A percentile compares a stretch with the other conserved stretches of the same genome.
Evolutionary conservation across 306 rosid genomes (phyloP).

Genomic region (Cucumis hystrix): DNA sequence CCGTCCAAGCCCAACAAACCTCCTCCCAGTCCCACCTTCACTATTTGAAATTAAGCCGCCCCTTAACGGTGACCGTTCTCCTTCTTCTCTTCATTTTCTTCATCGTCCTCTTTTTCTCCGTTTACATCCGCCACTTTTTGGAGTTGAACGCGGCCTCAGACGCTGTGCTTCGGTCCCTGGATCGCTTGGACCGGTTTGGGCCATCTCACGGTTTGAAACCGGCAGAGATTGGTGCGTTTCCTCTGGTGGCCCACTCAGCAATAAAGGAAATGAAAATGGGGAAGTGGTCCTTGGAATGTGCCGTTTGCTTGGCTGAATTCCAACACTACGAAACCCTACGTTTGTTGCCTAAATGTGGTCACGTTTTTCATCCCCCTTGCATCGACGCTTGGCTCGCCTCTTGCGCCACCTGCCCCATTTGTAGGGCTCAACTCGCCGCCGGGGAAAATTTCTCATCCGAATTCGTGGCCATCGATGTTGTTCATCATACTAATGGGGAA

Average conservation of each 20-base stretch:
- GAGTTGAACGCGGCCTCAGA: background rate
- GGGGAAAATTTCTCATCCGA: background rate
- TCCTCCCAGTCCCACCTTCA: background rate
- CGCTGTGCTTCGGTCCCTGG: background rate
- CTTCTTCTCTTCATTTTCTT: conserved; percentile 18
- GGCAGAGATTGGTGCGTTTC: conserved; percentile 33
- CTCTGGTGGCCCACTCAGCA: conserved; percentile 41
- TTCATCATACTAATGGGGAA: too few species aligned
- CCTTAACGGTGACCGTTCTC: conserved; percentile 21
- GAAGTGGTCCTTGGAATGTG: conserved; percentile 46
- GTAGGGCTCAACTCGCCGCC: conserved; percentile 31
- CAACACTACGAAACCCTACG: conserved; percentile 43
- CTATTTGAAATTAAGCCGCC: conserved; percentile 28
- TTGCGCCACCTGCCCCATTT: conserved; percentile 61
- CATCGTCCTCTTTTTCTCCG: conserved; percentile 20
- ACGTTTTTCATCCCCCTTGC: conserved; percentile 60
- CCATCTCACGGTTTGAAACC: conserved; percentile 27
- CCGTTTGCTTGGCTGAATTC: conserved; percentile 61
- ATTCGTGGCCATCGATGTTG: background rate
- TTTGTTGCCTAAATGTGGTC: conserved; percentile 54
- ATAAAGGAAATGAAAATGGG: conserved; percentile 44
- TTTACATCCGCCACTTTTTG: conserved; percentile 18
- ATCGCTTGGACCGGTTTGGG: too few species aligned
- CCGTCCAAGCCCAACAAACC: conserved; percentile 20
- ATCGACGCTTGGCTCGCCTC: conserved; percentile 60